phyloP scores from a whole-genome alignment of 495 filamentous ascomycete species.

The Neurospora sp. region DNA sequence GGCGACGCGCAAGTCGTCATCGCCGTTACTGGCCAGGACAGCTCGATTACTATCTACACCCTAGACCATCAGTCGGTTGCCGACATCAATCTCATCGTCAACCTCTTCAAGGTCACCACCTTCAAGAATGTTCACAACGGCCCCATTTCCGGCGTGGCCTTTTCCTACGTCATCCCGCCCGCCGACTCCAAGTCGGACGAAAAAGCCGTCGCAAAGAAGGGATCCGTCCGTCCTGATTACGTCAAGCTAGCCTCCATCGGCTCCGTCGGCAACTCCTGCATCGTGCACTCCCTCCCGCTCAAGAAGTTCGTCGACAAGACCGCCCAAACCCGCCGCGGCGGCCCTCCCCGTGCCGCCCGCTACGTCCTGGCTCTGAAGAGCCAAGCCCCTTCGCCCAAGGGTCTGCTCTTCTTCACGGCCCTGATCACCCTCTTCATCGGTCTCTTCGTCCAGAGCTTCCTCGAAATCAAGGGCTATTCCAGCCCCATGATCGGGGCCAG shows the following conservation, averaged over 20 bases:
- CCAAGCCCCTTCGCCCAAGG: constrained; percentile 33
- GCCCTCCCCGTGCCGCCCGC: constrained; percentile 37
- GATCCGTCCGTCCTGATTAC: constrained; percentile 36
- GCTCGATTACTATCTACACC: constrained; percentile 67
- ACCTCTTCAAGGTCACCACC: constrained; percentile 51
- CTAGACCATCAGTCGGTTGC: constrained; percentile 45
- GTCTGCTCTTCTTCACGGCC: constrained; percentile 38
- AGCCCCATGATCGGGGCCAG: constrained; percentile 44
- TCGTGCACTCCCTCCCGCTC: constrained; percentile 77
- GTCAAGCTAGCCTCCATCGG: constrained; percentile 72
- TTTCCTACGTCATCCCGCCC: constrained; percentile 61
- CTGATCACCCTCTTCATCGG: constrained; percentile 46
- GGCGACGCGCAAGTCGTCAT: constrained; percentile 64
- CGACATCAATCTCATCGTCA: constrained; percentile 40
- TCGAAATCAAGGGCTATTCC: constrained; percentile 54
- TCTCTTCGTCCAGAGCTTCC: constrained; percentile 53
- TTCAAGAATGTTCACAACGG: constrained; percentile 68
- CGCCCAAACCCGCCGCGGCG: constrained; percentile 31
- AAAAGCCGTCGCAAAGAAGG: constrained; percentile 21
- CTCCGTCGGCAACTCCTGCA: constrained; percentile 73
- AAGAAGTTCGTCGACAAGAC: constrained; percentile 35
- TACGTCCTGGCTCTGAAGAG: constrained; percentile 60
- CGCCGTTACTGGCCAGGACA: constrained; percentile 75
- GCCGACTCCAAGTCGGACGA: background rate
- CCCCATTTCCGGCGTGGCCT: constrained; percentile 75